Conservation (phyloP, 305 asterid genomes). For the Solanum hybrid region DNA sequence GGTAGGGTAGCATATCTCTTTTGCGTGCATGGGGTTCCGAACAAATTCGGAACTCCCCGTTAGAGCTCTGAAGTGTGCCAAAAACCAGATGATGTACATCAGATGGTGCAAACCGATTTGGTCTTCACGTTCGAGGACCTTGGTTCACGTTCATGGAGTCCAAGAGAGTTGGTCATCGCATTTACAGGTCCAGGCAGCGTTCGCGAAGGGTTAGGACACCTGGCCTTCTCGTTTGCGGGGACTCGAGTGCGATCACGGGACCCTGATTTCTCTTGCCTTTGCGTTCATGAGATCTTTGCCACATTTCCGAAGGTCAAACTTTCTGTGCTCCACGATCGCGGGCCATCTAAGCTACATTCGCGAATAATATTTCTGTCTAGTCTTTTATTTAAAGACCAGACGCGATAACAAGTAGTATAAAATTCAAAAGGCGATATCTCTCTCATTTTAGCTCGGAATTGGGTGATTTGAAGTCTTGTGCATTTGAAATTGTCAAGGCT, state of each 20-base stretch:
- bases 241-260: background rate
- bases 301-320: background rate
- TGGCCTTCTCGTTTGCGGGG: background rate
- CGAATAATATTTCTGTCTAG: fast-evolving
- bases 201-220: no score
- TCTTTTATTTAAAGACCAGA: no score
- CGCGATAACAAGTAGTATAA: no score
- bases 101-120: no score
- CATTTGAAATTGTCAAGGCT: background rate
- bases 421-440: no score
- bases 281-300: background rate
- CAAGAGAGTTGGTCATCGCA: no score
- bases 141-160: no score
- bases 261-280: background rate
- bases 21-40: no score
- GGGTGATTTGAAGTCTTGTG: background rate
- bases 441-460: background rate
- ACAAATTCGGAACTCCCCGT: no score
- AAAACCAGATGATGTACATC: no score
- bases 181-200: background rate
- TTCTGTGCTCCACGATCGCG: no score
- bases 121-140: background rate
- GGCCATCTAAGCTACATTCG: background rate
- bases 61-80: no score
- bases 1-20: background rate